Evolutionary conservation across 2,329 filamentous ascomycete species (phyloP).

Genomic region (Diaporthe velutina): DNA sequence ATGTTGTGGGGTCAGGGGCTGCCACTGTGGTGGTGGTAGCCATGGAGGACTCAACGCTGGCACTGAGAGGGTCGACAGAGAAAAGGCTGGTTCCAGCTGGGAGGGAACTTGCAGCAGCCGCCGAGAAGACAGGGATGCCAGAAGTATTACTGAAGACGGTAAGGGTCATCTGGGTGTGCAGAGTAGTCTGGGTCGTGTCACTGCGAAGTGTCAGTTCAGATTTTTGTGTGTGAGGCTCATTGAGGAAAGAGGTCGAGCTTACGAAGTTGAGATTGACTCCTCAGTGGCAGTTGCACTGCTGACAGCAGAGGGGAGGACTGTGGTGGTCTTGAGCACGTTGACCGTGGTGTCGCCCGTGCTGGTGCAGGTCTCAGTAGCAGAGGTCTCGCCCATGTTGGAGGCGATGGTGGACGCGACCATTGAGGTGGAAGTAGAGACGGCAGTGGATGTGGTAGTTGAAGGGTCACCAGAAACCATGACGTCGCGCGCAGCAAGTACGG

Average conservation of each 20-base stretch:
- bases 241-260: not conserved
- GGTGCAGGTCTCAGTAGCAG: not conserved
- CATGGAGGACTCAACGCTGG: slow-evolving; percentile 1
- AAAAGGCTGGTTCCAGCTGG: not conserved
- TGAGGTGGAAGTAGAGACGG: not conserved
- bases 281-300: not conserved
- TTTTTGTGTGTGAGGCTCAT: not conserved
- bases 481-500: not conserved
- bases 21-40: not conserved
- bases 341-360: not conserved
- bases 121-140: not conserved
- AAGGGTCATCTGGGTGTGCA: slow-evolving; percentile 5
- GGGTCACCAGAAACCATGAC: slow-evolving; percentile 3
- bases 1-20: not conserved
- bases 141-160: slow-evolving; percentile 22
- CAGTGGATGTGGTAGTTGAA: not conserved
- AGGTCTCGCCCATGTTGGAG: not conserved
- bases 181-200: not conserved
- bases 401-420: not conserved
- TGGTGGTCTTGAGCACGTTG: not conserved
- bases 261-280: slow-evolving; percentile 15
- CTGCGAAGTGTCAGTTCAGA: not conserved
- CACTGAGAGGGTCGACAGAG: slow-evolving; percentile 22
- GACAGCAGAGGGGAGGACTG: not conserved
- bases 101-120: not conserved